Conservation (phyloP, 1,284 basidiomycete genomes). For the Ceratobasidium papillatum region DNA sequence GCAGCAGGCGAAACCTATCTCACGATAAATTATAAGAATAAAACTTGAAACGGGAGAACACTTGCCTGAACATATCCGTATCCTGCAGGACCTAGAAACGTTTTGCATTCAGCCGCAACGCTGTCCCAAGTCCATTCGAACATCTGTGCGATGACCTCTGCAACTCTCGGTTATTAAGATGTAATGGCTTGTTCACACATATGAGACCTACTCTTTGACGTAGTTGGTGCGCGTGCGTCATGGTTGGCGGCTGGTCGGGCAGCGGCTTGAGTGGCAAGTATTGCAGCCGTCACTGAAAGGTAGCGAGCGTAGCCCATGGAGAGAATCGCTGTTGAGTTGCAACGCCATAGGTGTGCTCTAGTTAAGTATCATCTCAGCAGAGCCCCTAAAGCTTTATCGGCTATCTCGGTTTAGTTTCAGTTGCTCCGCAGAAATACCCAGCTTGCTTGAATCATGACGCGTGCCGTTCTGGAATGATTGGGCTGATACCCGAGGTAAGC, state of each 20-base stretch:
- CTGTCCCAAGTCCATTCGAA: conserved; percentile 66
- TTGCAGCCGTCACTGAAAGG: background rate
- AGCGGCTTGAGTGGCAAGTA: background rate
- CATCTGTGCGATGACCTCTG: conserved; percentile 63
- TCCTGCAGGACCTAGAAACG: conserved; percentile 69
- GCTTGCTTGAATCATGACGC: background rate
- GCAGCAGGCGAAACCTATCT: conserved; percentile 37
- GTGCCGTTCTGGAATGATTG: background rate
- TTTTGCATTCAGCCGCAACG: conserved; percentile 68
- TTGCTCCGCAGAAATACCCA: background rate
- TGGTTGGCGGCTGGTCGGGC: background rate
- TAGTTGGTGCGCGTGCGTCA: background rate
- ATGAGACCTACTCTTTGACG: background rate
- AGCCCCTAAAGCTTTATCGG: background rate
- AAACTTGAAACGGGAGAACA: background rate
- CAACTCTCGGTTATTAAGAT: no score
- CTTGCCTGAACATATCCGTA: conserved; percentile 70
- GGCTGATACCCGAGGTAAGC: background rate
- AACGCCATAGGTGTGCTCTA: background rate
- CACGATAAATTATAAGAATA: background rate
- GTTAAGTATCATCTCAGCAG: background rate
- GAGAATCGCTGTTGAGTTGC: background rate
- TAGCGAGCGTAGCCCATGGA: background rate
- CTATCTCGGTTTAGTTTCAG: background rate
- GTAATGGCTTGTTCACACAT: background rate